Base-by-base conservation (phyloP, 352 stramenopile species). In the Phytophthora pluvialis region DNA sequence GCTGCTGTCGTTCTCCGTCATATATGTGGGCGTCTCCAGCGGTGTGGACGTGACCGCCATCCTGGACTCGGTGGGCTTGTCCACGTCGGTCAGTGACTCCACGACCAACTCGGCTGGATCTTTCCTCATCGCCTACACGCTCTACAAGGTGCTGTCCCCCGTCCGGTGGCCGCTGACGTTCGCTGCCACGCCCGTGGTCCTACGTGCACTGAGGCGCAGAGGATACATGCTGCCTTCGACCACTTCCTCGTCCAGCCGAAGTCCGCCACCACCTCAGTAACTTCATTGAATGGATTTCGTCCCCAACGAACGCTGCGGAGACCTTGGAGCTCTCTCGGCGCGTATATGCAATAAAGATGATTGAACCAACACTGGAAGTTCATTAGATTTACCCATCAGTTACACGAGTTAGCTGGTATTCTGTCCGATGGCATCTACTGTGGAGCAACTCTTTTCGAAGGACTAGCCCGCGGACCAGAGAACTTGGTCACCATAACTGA, bases 91-190 rank as follows among this genome's bases (percentile, higher is more conserved):
- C 28, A 83, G 67, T 43, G 75, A 88, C 47, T 55, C 72, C 3
- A 70, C 75, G 7, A 80, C 83, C 13, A 90, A 81, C 58, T 89
- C 80, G 26, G 82, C 84, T 5, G 83, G 82, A 29, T 91, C 83
- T 13, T 80, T 87, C n/a, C 61, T 95, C n/a, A 86, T 95, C 47
- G 73, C 86, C 28, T 95, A 95, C 63, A 82, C 86, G 11, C 60
- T 93, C 48, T 95, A 93, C 81, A 95, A 95, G 59, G 44, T 95
- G 40, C 53, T 86, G 18, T 60, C 81, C n/a, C 86, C 86, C 5
- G 54, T 95, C 29, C 86, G 86, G 18, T 95, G 86, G 86, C 84
- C 84, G 7, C 70, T 95, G 10, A 95, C 86, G 28, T 91, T 93
- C 60, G 83, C 81, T 9, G 80, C 93, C 26, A 93, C 86, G 8